phyloP scores from a whole-genome alignment of 805 yeast genomes.

The Hanseniaspora singularis region DNA sequence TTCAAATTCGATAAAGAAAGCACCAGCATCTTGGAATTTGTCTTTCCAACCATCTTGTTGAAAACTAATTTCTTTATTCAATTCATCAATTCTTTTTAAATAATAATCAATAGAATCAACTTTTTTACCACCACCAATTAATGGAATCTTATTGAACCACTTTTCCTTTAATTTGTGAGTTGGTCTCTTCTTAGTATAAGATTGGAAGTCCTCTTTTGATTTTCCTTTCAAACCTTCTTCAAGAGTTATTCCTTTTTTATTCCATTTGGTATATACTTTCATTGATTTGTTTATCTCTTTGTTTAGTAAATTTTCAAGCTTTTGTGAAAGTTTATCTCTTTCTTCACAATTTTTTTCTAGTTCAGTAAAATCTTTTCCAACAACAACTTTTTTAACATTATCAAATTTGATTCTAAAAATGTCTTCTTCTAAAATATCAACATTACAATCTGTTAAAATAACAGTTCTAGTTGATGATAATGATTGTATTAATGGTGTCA shows the following conservation, averaged over 20 bases:
- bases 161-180: constrained; percentile 54
- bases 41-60: constrained; percentile 44
- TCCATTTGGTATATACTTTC: constrained; percentile 41
- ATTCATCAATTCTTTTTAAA: constrained; percentile 51
- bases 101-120: constrained; percentile 74
- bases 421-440: constrained; percentile 36
- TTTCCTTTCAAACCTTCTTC: constrained; percentile 28
- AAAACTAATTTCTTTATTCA: constrained; percentile 50
- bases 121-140: constrained; percentile 50
- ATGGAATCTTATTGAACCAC: constrained; percentile 20
- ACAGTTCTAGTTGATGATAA: constrained; percentile 59
- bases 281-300: constrained; percentile 48
- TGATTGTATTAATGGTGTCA: constrained; percentile 62
- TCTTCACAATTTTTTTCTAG: constrained; percentile 48
- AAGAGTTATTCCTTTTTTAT: constrained; percentile 38
- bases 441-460: constrained; percentile 56
- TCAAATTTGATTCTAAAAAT: constrained; percentile 52
- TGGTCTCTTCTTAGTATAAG: constrained; percentile 74
- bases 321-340: constrained; percentile 46
- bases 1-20: constrained; percentile 72
- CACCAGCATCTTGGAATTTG: constrained; percentile 39
- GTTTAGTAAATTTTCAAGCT: constrained; percentile 57
- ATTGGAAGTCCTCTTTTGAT: constrained; percentile 44
- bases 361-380: constrained; percentile 50
- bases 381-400: constrained; percentile 45